Evolutionary conservation across 306 rosid genomes (phyloP), one percentile per base, ranked within the genome.

Genomic region (Trichosanthes truncata): DNA sequence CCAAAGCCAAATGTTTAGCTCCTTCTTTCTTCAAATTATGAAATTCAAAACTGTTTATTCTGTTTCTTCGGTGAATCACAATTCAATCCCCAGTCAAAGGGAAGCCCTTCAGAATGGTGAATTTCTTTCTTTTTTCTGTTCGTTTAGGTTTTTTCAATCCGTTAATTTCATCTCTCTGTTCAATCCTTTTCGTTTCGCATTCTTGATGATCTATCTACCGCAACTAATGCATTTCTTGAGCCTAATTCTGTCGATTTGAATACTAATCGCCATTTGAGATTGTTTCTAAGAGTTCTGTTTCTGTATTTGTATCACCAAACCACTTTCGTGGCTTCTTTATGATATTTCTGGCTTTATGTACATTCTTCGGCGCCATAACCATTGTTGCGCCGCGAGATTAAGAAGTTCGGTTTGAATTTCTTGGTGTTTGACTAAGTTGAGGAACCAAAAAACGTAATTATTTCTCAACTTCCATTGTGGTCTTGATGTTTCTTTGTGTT

Each of bases 141-240:
- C 61, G 0, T 46, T 77, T 68, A 80, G 84, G 84, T 80, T 82
- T 73, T 55, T n/a, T 63, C 29, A 45, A 60, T 36, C 18, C 74
- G 14, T 71, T 9, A 23, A 23, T 45, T 57, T 12, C 4, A 21
- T 57, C 5, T 57, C 65, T 57, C 9, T 1, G 33, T 3, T 23
- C 9, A 57, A 57, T 57, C 33, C 29, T 9, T 25, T 57, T 57
- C 31, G 0, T 23, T 57, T 57, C 33, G 33, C 29, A 23, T 57
- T 48, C 25, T 57, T n/a, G 21, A 23, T 57, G 66, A 8, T 21
- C 33, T 4, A 59, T 21, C 15, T 59, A 6, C 25, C n/a, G 2
- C 25, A 17, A 53, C 25, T 17, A 17, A 57, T 57, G 29, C 33
- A 57, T 57, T 57, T 26, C 33, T 7, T 23, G 14, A 57, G 3